Evolutionary conservation across 2,329 filamentous ascomycete species (phyloP).

Genomic region (Dothideomycetes sp.): DNA sequence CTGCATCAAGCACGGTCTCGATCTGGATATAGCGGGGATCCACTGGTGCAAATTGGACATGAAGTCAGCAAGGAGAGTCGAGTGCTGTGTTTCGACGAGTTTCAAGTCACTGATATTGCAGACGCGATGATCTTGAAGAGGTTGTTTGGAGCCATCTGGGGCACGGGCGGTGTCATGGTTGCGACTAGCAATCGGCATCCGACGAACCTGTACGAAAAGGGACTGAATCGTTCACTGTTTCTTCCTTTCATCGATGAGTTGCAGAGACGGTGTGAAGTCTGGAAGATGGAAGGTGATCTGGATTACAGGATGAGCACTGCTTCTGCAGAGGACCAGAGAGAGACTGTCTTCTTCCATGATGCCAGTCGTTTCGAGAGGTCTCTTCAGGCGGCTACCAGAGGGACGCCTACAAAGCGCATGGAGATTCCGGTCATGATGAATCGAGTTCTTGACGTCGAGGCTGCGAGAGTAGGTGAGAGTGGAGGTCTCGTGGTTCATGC

Average conservation of each 20-base stretch:
- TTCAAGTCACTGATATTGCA: slow-evolving; percentile 68
- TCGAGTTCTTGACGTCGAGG: slow-evolving; percentile 12
- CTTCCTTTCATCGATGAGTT: slow-evolving; percentile 60
- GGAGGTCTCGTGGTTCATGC: slow-evolving; percentile 27
- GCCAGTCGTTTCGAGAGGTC: slow-evolving; percentile 4
- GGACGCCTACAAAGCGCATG: slow-evolving; percentile 3
- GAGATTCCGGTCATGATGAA: slow-evolving; percentile 14
- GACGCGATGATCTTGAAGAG: slow-evolving; percentile 66
- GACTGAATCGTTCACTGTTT: slow-evolving; percentile 34
- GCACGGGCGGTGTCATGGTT: slow-evolving; percentile 64
- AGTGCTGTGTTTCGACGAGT: slow-evolving; percentile 69
- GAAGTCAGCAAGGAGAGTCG: slow-evolving; percentile 60
- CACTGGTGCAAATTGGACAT: slow-evolving; percentile 56
- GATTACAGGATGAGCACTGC: slow-evolving; percentile 45
- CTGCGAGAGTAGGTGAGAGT: neutral
- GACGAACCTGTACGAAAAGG: slow-evolving; percentile 40
- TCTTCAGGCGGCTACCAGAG: slow-evolving; percentile 6
- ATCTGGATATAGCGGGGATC: slow-evolving; percentile 44
- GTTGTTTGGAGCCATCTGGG: slow-evolving; percentile 64
- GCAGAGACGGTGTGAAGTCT: slow-evolving; percentile 64
- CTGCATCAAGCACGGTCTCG: slow-evolving; percentile 13
- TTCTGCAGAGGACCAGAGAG: slow-evolving; percentile 31
- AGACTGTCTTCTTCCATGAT: slow-evolving; percentile 14
- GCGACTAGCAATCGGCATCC: slow-evolving; percentile 73
- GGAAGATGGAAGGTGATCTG: slow-evolving; percentile 62